Evolutionary conservation across 345 rosid genomes (phyloP), one percentile per base, ranked within the genome.

Genomic region (Camelina hispida): DNA sequence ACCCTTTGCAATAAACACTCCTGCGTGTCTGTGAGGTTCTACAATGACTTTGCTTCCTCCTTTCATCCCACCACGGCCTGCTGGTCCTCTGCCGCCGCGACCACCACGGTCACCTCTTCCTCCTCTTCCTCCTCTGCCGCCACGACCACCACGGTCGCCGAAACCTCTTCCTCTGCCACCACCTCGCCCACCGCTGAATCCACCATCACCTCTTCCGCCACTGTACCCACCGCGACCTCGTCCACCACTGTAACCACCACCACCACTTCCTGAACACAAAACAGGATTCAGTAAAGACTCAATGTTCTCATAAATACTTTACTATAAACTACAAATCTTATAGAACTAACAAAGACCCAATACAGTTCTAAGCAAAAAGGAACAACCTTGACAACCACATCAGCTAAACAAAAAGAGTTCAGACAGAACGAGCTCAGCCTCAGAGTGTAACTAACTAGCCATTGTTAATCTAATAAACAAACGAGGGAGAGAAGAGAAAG

Each of bases 1-100:
- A 47, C 97, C 99, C 86, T 90, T 95, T 4, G 92, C 96, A 75
- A 92, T 81, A 46, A 95, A 92, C 7, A 95, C 91, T 1, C 97
- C 97, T 3, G 76, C 93, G 40, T 95, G 99, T 69, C 97, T 84
- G 82, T 92, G 97, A 8, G 97, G 96, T 82, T 91, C 93, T 12
- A 92, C 89, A 2, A 95, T 69, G 51, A 92, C 97, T 80, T 57
- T 92, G 80, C 85, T 93, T 42, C 97, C 98, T 58, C 97, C 99
- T 42, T 73, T 95, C 99, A 92, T 90, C 52, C 97, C 99, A 0
- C 97, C 83, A 20, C 88, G 74, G 8, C 91, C 80, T 28, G 77
- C 77, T 0, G 82, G 34, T 46, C 85, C 79, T 17, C 78, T 47
- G 16, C 80, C 71, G 1, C 52, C 44, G 7, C 66, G 66, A 0